phyloP scores from a whole-genome alignment of 306 rosid species.

The Luffa aegyptiaca region DNA sequence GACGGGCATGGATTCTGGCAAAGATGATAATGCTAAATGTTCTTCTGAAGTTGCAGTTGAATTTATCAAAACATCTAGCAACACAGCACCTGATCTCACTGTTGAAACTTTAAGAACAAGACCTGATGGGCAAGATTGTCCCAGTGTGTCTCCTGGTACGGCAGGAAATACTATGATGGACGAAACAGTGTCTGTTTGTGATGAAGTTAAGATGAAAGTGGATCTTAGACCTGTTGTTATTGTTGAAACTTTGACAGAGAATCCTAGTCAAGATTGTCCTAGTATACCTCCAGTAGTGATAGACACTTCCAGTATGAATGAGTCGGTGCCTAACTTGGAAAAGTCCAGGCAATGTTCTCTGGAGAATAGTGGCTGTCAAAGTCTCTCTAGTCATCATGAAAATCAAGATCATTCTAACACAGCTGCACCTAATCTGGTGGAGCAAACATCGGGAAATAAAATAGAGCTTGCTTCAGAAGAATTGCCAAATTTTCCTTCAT shows the following conservation, averaged over 20 bases:
- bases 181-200: not conserved
- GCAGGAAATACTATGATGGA: not conserved
- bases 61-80: not conserved
- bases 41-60: not conserved
- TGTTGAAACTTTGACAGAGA: not conserved
- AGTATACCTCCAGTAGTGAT: not conserved
- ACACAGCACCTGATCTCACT: not conserved
- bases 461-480: conserved; percentile 8
- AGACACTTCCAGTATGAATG: not conserved
- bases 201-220: not conserved
- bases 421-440: not conserved
- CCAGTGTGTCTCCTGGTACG: not conserved
- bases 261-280: not conserved
- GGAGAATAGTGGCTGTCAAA: conserved; percentile 3
- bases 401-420: not conserved
- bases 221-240: not conserved
- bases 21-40: not conserved
- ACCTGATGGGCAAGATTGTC: not conserved
- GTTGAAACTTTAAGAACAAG: not conserved
- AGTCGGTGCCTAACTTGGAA: not conserved
- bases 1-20: not conserved
- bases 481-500: not conserved
- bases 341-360: conserved; percentile 7
- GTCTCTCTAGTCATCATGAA: not conserved
- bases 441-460: not conserved